Evolutionary conservation across 768 basidiomycete species (phyloP).

Genomic region (Tephrocybe sp.): DNA sequence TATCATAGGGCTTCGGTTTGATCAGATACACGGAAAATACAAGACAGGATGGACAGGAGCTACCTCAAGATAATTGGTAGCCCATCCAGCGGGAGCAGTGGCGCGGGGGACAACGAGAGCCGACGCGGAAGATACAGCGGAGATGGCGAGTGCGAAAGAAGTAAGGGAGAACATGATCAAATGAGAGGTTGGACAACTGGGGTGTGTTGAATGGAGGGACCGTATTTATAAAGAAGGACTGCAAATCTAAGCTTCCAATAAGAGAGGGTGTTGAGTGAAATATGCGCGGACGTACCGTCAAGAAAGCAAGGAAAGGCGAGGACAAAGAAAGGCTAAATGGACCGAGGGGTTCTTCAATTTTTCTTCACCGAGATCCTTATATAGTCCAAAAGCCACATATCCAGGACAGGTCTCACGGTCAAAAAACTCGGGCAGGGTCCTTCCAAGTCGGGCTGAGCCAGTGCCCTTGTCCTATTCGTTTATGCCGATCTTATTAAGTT

Average conservation of each 20-base stretch:
- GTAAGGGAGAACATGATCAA: constrained; percentile 36
- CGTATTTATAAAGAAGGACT: constrained; percentile 21
- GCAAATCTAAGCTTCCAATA: constrained; percentile 25
- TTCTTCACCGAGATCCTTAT: constrained; percentile 8
- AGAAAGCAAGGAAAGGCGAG: constrained; percentile 25
- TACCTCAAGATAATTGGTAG: constrained; percentile 44
- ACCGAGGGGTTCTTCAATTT: constrained; percentile 17
- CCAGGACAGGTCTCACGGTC: constrained; percentile 7
- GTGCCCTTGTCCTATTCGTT: constrained; percentile 6
- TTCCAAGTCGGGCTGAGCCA: neutral
- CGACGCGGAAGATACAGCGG: constrained; percentile 35
- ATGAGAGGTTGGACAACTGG: constrained; percentile 21
- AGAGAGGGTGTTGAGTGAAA: constrained; percentile 28
- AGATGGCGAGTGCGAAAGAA: constrained; percentile 40
- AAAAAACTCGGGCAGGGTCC: neutral
- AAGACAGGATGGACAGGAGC: neutral
- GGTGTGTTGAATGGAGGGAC: constrained; percentile 17
- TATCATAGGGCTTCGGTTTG: constrained; percentile 40
- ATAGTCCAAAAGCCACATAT: constrained; percentile 7
- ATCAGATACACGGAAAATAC: constrained; percentile 2
- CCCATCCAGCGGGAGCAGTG: constrained; percentile 41
- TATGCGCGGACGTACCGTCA: constrained; percentile 29
- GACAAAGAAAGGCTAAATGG: constrained; percentile 16
- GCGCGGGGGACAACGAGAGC: constrained; percentile 38
- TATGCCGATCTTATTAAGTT: constrained; percentile 10